Conservation (phyloP, 768 basidiomycete species). For the Lanmaoa rubissima region DNA sequence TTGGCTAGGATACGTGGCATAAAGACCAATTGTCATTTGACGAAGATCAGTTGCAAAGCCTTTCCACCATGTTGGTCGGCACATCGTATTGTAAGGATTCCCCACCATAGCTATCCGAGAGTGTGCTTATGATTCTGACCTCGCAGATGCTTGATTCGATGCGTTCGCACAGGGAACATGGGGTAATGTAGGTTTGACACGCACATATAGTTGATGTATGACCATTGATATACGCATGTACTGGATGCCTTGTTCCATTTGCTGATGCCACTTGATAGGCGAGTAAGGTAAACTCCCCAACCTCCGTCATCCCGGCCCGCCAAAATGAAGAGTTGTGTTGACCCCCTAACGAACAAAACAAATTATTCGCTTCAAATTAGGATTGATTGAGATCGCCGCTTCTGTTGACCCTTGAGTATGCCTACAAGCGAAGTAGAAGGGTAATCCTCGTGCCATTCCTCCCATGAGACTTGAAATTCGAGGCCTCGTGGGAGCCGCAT, state of each 20-base stretch:
- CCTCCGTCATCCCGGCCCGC: neutral
- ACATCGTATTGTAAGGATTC: slow-evolving; percentile 76
- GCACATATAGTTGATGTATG: neutral
- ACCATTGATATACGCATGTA: slow-evolving; percentile 3
- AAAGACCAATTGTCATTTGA: slow-evolving; percentile 84
- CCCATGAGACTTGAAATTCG: slow-evolving; percentile 14
- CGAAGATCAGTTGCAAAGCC: slow-evolving; percentile 84
- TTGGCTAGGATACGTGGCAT: slow-evolving; percentile 80
- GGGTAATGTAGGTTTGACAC: neutral
- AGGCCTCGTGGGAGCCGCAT: slow-evolving; percentile 27
- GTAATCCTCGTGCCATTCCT: slow-evolving; percentile 10
- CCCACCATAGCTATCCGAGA: neutral
- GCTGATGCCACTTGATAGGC: neutral
- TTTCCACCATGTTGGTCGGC: slow-evolving; percentile 86
- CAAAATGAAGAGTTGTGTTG: neutral
- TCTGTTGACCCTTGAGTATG: neutral
- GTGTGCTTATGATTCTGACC: slow-evolving; percentile 14
- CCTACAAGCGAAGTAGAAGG: slow-evolving; percentile 4
- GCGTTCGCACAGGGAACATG: slow-evolving; percentile 3
- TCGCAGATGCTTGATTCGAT: slow-evolving; percentile 26
- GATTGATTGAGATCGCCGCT: slow-evolving; percentile 9
- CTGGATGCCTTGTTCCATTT: neutral
- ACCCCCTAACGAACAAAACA: neutral
- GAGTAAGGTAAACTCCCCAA: neutral
- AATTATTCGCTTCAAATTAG: slow-evolving; percentile 7